A percentile compares a stretch with the other conserved stretches of the same genome.
phyloP scores from a whole-genome alignment of 179 eudicot species.

The Corrigiola litoralis region DNA sequence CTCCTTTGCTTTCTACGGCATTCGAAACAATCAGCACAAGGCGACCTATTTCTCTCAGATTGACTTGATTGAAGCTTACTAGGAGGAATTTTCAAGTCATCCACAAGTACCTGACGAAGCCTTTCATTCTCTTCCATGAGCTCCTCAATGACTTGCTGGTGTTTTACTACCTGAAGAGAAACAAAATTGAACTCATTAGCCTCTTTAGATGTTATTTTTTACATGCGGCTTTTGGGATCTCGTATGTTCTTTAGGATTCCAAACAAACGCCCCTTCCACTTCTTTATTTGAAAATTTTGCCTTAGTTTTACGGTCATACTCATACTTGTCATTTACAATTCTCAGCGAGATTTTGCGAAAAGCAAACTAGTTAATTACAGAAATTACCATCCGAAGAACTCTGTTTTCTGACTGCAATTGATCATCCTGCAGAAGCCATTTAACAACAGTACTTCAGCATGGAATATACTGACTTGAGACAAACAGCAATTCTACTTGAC shows the following conservation, averaged over 20 bases:
- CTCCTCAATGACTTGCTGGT: constrained; percentile 78
- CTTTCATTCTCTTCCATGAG: constrained; percentile 80
- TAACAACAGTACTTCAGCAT: constrained; percentile 2
- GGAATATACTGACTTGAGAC: neutral
- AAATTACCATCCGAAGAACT: constrained; percentile 74
- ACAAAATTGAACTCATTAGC: neutral
- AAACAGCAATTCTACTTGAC: too few relatives aligned
- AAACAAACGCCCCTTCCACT: too few relatives aligned
- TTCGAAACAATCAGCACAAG: constrained; percentile 77
- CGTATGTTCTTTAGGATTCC: neutral
- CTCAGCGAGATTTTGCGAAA: too few relatives aligned
- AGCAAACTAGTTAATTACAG: neutral
- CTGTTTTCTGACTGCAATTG: constrained; percentile 55
- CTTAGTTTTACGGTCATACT: too few relatives aligned
- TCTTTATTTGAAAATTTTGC: too few relatives aligned
- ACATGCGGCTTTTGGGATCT: neutral
- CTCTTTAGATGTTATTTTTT: neutral
- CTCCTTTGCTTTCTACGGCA: constrained; percentile 77
- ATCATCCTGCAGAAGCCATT: constrained; percentile 51
- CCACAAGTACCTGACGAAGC: constrained; percentile 65
- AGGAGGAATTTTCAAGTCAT: constrained; percentile 74
- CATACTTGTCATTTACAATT: too few relatives aligned
- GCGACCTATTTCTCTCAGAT: constrained; percentile 27
- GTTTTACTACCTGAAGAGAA: constrained; percentile 68
- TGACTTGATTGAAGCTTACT: constrained; percentile 44